phyloP scores from a whole-genome alignment of 108 stramenopile genomes.

The Schizochytrium sp. region DNA sequence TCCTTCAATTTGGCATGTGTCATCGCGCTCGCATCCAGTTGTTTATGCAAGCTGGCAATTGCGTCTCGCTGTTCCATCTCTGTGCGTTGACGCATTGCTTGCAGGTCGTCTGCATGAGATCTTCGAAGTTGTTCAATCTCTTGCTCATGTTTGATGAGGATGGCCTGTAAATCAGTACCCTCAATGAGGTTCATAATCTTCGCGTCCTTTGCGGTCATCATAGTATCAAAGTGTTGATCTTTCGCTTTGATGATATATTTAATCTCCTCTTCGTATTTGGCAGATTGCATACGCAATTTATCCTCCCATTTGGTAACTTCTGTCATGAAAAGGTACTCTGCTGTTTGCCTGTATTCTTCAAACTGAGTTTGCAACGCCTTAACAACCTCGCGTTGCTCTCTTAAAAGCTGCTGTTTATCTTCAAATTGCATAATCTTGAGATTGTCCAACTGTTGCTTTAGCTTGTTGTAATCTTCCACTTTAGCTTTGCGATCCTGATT shows the following conservation, averaged over 20 bases:
- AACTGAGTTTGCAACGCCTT: slow-evolving; percentile 54
- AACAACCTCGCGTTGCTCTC: slow-evolving; percentile 36
- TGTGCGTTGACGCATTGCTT: slow-evolving; percentile 28
- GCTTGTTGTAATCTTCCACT: slow-evolving; percentile 4
- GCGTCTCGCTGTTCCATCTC: slow-evolving; percentile 8
- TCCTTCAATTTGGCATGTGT: not conserved
- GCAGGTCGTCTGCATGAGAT: slow-evolving; percentile 31
- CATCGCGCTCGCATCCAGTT: not conserved
- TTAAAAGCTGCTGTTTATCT: slow-evolving; percentile 31
- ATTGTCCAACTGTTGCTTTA: slow-evolving; percentile 33
- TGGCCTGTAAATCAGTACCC: slow-evolving; percentile 52
- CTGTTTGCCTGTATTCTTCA: slow-evolving; percentile 43
- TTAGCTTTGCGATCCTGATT: slow-evolving; percentile 38
- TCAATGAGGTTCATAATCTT: slow-evolving; percentile 37
- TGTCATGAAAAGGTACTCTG: slow-evolving; percentile 22
- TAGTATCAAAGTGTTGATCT: slow-evolving; percentile 59
- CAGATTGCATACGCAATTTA: not conserved
- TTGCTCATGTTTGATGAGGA: slow-evolving; percentile 50
- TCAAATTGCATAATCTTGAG: slow-evolving; percentile 45
- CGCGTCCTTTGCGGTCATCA: slow-evolving; percentile 52
- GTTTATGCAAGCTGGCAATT: slow-evolving; percentile 1
- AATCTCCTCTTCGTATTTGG: slow-evolving; percentile 59
- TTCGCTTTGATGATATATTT: slow-evolving; percentile 57
- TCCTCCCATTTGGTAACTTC: slow-evolving; percentile 12
- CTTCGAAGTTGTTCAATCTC: slow-evolving; percentile 31